Evolutionary conservation across 768 basidiomycete species (phyloP), one percentile per base, ranked within the genome.

Genomic region (Cystobasidium ongulense): DNA sequence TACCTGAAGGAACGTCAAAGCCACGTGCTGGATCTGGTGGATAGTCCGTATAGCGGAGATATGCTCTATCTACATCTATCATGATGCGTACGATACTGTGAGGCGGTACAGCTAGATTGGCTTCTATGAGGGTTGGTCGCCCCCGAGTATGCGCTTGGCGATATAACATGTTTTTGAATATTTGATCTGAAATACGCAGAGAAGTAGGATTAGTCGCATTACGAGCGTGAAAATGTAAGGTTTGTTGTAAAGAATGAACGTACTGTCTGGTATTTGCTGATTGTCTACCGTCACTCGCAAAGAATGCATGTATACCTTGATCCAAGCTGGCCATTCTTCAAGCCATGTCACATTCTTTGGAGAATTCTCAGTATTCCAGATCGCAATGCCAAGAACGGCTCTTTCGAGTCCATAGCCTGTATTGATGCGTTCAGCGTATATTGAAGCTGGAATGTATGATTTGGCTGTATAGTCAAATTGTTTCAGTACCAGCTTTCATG

Each of bases 11-110:
- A 0, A 97, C 83, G 77, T 97, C 92, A 88, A 93, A 94, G 2
- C 96, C 96, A 46, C 96, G 85, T 79, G 93, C 89, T 1, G 95
- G 91, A 79, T 98, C 95, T 0, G 94, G 92, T 11, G 90, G 92
- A 80, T 98, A 94, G 79, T 98, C 94, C 13, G 92, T 94, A 80
- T 97, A 98, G 64, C 89, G 87, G 68, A 99, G 82, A 79, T 93
- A 96, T 0, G 89, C 86, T 80, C 92, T 92, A 39, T 86, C 84
- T 78, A 92, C 87, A 38, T 89, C 89, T 80, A 94, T 84, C 21
- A 84, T 85, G 66, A 97, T 82, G 8, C 84, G 83, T 5, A 92
- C 79, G 0, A 86, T 88, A 72, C 85, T 84, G 41, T 83, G 82
- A 8, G 90, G 83, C 0, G 93, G 92, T n/a, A 98, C 80, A 1